Evolutionary conservation across 345 rosid species (phyloP).

Genomic region (Eucalyptus microcorys): DNA sequence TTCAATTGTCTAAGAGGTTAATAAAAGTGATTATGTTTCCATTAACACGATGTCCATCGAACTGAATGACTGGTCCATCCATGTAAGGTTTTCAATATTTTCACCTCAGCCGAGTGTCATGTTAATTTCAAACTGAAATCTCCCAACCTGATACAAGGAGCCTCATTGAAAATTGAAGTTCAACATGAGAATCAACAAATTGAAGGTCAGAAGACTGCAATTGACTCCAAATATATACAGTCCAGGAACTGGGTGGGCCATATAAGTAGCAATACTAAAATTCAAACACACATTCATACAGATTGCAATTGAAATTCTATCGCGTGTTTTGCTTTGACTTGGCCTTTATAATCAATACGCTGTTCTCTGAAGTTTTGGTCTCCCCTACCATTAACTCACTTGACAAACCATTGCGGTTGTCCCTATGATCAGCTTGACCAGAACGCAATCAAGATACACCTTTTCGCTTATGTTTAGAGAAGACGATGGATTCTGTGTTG

Average conservation of each 20-base stretch:
- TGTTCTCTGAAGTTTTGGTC: neutral
- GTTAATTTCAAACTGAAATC: neutral
- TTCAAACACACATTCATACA: neutral
- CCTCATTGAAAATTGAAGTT: neutral
- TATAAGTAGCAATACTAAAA: neutral
- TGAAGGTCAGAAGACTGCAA: neutral
- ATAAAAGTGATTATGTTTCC: neutral
- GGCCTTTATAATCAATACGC: neutral
- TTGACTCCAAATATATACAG: neutral
- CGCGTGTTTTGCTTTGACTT: neutral
- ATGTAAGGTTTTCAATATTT: neutral
- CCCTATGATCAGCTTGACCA: neutral
- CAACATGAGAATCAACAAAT: neutral
- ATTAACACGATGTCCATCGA: neutral
- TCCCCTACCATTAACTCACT: neutral
- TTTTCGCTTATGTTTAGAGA: neutral
- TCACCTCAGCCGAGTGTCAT: neutral
- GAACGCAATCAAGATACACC: neutral
- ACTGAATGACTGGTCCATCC: neutral
- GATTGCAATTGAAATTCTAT: neutral
- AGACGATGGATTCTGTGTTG: neutral
- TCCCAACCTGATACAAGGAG: neutral
- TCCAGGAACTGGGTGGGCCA: neutral
- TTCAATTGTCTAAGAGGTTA: neutral
- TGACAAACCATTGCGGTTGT: neutral